Evolutionary conservation across 768 basidiomycete species (phyloP), one percentile per base, ranked within the genome.

Genomic region (Termitomyces sp.): DNA sequence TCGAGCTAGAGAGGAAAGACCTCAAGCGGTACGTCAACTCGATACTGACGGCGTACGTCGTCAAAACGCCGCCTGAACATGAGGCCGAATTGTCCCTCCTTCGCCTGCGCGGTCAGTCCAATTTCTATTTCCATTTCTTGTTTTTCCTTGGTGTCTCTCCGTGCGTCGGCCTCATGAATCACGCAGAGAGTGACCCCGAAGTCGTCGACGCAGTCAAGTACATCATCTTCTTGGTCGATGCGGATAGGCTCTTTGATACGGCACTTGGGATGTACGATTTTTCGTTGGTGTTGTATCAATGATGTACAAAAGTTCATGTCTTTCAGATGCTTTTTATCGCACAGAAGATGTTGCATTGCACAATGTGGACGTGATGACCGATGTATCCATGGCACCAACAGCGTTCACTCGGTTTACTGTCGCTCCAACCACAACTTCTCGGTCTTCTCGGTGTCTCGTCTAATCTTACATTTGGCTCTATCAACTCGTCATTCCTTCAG

Each of bases 191-290:
- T 9, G 81, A 92, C 62, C 84, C 90, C 0, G 79, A 84, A 30
- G 72, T 94, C 2, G 92, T 97, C 14, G 95, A 98, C 59, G 97
- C 97, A 6, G 91, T 98, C 67, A 98, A 95, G 69, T 99, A 98
- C 68, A 89, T 98, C 70, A 98, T 98, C 71, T 99, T 98, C 80
- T 82, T 99, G 35, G 93, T 94, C 20, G 93, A 98, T 64, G 94
- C 94, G 0, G 86, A 98, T 66, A 79, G 80, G 48, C 80, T 99
- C 4, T 98, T 96, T 74, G 87, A 98, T 70, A 90, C 91, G 12
- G 97, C 97, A 1, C 81, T 99, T 35, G 97, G 97, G 20, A 98
- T 98, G 95, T 99, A 99, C 69, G 95, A 99, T 72, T 98, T 98
- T 75, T 87, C 91, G 32, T 77, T 99, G 18, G 96, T 35, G 8